These are phyloP conservation scores for Salvia miltiorrhiza DNA, from an alignment of 257 asterid species.

Conservation along the genomic window DNA sequence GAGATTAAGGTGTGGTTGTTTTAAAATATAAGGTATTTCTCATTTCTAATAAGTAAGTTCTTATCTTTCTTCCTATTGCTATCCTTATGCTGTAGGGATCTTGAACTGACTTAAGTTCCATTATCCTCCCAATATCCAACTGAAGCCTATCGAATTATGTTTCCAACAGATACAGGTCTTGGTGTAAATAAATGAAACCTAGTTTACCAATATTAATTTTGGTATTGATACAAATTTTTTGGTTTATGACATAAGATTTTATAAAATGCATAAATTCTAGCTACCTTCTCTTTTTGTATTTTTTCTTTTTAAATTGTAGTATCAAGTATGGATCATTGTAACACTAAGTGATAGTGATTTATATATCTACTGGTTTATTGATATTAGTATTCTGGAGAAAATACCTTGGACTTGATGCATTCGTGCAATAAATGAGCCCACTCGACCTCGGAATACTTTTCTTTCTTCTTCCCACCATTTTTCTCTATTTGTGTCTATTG, in stretches of 20 bases:
- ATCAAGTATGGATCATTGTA: conserved; percentile 6
- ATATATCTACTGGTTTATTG: not conserved
- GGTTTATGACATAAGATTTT: conserved; percentile 2
- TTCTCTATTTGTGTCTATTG: conserved; percentile 50
- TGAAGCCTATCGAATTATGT: not conserved
- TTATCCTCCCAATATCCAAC: not conserved
- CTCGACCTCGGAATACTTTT: conserved; percentile 68
- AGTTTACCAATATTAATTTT: not conserved
- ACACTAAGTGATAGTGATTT: not conserved
- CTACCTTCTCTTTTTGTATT: conserved; percentile 1
- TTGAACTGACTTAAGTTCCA: not conserved
- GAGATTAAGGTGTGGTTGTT: not conserved
- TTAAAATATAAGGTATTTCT: not conserved
- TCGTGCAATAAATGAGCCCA: conserved; percentile 81
- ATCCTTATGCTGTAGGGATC: conserved; percentile 11
- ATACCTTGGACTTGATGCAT: conserved; percentile 98
- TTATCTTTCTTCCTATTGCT: not conserved
- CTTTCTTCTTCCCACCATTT: conserved; percentile 93
- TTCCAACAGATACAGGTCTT: not conserved
- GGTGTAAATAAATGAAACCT: not conserved
- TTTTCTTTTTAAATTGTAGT: not conserved
- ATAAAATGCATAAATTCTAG: not conserved
- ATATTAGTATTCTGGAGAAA: conserved; percentile 10
- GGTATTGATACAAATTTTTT: not conserved
- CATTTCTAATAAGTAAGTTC: not conserved